Evolutionary conservation across 352 stramenopile species (phyloP).

Genomic region (Plasmopara viticola): DNA sequence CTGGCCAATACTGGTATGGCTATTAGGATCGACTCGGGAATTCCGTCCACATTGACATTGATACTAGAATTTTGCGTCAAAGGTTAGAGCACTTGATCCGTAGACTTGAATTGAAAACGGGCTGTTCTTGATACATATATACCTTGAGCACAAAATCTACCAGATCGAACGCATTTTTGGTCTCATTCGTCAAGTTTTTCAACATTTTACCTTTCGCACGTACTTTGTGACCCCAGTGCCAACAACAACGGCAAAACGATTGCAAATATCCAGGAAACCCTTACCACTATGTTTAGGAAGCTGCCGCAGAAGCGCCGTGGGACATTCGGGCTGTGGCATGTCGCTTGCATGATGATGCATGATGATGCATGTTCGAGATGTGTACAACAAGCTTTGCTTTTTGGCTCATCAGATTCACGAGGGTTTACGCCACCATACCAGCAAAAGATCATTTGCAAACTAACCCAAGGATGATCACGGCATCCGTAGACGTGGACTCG

Average conservation of each 20-base stretch:
- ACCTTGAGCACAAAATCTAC: slow-evolving; percentile 58
- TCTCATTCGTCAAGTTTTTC: neutral
- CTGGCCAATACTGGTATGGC: slow-evolving; percentile 33
- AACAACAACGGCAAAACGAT: slow-evolving; percentile 51
- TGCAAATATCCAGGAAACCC: slow-evolving; percentile 32
- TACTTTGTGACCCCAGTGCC: slow-evolving; percentile 47
- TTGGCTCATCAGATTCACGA: no score
- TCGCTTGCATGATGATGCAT: slow-evolving; percentile 30
- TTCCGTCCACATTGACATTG: slow-evolving; percentile 45
- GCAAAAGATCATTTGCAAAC: neutral
- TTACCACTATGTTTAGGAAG: slow-evolving; percentile 37
- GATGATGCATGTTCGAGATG: no score
- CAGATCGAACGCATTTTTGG: slow-evolving; percentile 4
- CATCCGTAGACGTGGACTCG: slow-evolving; percentile 61
- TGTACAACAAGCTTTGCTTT: no score
- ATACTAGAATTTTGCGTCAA: slow-evolving; percentile 31
- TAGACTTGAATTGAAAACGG: slow-evolving; percentile 39
- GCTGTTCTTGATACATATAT: slow-evolving; percentile 61
- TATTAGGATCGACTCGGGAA: slow-evolving; percentile 47
- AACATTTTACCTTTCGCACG: slow-evolving; percentile 5
- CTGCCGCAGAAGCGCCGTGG: slow-evolving; percentile 53
- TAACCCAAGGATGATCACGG: slow-evolving; percentile 48
- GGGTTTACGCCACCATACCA: no score
- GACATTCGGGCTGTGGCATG: slow-evolving; percentile 45
- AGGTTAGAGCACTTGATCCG: slow-evolving; percentile 49